A percentile compares a stretch with the other conserved stretches of the same genome.
Conservation (phyloP, 78 protist species). For the Mastigamoeba balamuthi region DNA sequence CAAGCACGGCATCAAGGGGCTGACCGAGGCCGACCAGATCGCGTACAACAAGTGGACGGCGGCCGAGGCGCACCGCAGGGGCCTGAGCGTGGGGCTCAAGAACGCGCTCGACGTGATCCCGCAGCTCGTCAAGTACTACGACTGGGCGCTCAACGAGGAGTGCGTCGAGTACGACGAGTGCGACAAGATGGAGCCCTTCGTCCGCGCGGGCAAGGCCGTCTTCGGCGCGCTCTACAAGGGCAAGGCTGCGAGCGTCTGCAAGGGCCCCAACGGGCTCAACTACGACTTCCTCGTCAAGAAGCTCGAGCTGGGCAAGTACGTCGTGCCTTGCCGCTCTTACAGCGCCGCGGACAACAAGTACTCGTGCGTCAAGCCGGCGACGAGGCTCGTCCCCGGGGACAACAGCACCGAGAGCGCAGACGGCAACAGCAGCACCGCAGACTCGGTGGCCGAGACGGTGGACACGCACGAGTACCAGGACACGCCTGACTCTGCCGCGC, state of each 20-base stretch:
- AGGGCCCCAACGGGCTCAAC: background rate
- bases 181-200: background rate
- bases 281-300: background rate
- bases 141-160: slow-evolving; percentile 5
- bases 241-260: background rate
- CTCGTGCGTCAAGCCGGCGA: too few relatives aligned
- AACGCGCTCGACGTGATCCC: slow-evolving; percentile 11
- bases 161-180: slow-evolving; percentile 4
- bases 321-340: too few relatives aligned
- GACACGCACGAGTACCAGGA: too few relatives aligned
- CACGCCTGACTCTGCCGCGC: too few relatives aligned
- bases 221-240: background rate
- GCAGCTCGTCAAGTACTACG: background rate
- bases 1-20: background rate
- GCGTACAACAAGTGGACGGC: background rate
- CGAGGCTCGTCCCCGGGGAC: too few relatives aligned
- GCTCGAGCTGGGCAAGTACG: too few relatives aligned
- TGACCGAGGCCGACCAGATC: background rate
- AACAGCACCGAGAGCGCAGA: too few relatives aligned
- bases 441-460: too few relatives aligned
- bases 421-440: too few relatives aligned
- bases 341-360: too few relatives aligned
- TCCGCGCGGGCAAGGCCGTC: background rate
- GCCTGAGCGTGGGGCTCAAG: background rate
- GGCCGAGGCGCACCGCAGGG: background rate